Evolutionary conservation across 2,329 filamentous ascomycete species (phyloP).

Genomic region (Cladosporium velox): DNA sequence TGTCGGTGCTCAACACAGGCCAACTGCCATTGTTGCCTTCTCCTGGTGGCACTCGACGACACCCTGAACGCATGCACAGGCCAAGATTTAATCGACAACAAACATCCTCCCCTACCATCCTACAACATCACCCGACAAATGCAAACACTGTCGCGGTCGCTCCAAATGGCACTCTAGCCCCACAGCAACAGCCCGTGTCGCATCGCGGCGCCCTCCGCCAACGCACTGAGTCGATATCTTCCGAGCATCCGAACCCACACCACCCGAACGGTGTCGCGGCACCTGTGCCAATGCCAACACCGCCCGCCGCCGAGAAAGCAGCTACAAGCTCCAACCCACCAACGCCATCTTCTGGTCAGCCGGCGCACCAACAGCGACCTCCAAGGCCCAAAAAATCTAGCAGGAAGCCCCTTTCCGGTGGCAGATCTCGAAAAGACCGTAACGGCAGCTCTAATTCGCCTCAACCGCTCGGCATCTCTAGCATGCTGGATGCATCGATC

Average conservation of each 20-base stretch:
- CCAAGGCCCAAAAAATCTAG: conserved; percentile 28
- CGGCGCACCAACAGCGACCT: conserved; percentile 41
- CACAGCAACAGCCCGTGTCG: conserved; percentile 39
- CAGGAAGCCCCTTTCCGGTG: conserved; percentile 27
- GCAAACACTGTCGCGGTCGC: conserved; percentile 40
- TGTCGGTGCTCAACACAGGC: conserved; percentile 77
- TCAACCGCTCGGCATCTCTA: conserved; percentile 9
- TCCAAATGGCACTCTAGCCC: background rate
- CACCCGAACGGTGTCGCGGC: background rate
- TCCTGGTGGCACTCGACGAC: conserved; percentile 64
- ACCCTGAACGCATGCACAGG: conserved; percentile 41
- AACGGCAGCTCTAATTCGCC: background rate
- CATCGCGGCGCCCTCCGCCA: conserved; percentile 37
- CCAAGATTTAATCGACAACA: conserved; percentile 69
- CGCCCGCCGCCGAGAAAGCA: conserved; percentile 45
- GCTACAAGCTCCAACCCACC: conserved; percentile 34
- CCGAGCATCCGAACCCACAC: conserved; percentile 46
- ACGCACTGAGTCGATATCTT: conserved; percentile 44
- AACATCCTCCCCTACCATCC: conserved; percentile 77
- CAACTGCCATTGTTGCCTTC: conserved; percentile 80
- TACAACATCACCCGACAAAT: conserved; percentile 48
- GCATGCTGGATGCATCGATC: conserved; percentile 74
- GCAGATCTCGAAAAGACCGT: conserved; percentile 5
- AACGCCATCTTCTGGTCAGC: conserved; percentile 30
- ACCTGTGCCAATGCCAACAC: conserved; percentile 56